Evolutionary conservation across 75 land plant genomes (phyloP).

Genomic region (Pinus albicaulis): DNA sequence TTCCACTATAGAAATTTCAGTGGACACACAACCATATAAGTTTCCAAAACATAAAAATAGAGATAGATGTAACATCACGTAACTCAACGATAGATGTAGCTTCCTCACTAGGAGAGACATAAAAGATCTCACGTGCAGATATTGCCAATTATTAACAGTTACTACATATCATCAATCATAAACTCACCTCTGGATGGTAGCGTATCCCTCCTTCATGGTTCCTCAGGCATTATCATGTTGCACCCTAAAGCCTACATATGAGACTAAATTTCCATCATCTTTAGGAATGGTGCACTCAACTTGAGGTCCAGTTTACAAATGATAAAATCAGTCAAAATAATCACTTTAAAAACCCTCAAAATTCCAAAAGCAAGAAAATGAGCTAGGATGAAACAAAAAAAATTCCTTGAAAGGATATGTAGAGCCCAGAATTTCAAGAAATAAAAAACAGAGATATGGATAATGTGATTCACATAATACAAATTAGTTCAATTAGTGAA

Average conservation of each 20-base stretch:
- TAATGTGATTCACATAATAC: neutral
- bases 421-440: neutral
- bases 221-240: slow-evolving; percentile 47
- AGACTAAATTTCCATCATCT: slow-evolving; percentile 32
- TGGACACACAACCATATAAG: neutral
- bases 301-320: too few relatives aligned
- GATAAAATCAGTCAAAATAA: neutral
- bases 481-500: neutral
- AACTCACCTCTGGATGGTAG: slow-evolving; percentile 34
- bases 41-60: neutral
- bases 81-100: neutral
- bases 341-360: too few relatives aligned
- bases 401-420: neutral
- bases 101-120: neutral
- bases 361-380: too few relatives aligned
- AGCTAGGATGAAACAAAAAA: neutral
- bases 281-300: slow-evolving; percentile 39
- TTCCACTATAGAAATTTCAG: neutral
- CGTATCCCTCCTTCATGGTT: slow-evolving; percentile 39
- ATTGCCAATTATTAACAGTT: neutral
- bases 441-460: neutral
- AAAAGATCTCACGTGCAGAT: neutral
- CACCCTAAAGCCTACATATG: slow-evolving; percentile 36
- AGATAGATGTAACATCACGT: neutral
- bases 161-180: neutral